Percentiles rank a stretch among this genome's conserved stretches.
Conservation (phyloP, 139 green algal genomes). For the Closterium sp. region DNA sequence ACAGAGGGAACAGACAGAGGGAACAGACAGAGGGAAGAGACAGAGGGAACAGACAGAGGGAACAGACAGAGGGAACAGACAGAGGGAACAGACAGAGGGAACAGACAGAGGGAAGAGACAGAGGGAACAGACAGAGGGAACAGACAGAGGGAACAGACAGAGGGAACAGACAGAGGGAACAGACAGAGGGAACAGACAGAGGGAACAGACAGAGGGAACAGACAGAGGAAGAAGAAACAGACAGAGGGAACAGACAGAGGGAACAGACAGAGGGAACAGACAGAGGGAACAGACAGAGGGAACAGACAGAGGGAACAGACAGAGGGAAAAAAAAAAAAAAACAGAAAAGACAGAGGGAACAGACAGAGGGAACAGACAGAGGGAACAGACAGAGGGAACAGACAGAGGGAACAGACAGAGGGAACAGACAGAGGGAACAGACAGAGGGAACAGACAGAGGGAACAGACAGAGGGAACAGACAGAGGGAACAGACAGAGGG, state of each 20-base stretch:
- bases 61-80: neutral
- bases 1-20: neutral
- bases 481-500: neutral
- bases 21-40: neutral
- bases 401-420: neutral
- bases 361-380: neutral
- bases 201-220: neutral
- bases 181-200: neutral
- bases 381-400: neutral
- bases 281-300: neutral
- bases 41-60: neutral
- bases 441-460: neutral
- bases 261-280: neutral
- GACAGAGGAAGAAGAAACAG: no score
- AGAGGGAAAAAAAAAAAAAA: neutral
- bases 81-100: neutral
- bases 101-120: no score
- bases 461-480: neutral
- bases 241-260: no score
- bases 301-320: neutral
- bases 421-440: neutral
- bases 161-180: neutral
- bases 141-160: neutral
- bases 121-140: neutral
- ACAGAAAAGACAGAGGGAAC: neutral